Percentiles rank a stretch among this genome's conserved stretches.
Evolutionary conservation across 2,329 filamentous ascomycete species (phyloP).

Genomic region (Westerdykella aurantiaca): DNA sequence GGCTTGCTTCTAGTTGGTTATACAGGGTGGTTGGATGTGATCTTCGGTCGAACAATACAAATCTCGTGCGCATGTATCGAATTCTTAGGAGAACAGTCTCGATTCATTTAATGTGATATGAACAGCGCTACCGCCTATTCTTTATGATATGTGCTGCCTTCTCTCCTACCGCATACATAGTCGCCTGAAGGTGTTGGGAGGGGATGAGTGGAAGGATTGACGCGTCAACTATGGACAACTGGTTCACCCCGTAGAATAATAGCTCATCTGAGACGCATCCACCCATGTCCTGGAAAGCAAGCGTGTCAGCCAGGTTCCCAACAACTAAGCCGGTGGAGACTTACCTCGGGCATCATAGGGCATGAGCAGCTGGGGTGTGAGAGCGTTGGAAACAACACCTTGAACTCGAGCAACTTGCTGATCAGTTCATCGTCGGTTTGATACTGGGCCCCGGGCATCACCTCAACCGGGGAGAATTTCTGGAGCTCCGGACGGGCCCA

Average conservation of each 20-base stretch:
- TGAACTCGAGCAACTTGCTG: conserved; percentile 11
- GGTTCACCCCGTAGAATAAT: conserved; percentile 25
- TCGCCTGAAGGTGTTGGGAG: conserved; percentile 27
- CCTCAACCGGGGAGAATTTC: conserved; percentile 18
- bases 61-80: too few relatives aligned
- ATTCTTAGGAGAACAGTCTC: too few relatives aligned
- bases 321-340: too few relatives aligned
- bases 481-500: conserved; percentile 23
- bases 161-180: conserved; percentile 31
- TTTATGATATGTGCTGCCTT: conserved; percentile 31
- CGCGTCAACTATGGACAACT: conserved; percentile 27
- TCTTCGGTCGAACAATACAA: too few relatives aligned
- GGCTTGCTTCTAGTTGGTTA: too few relatives aligned
- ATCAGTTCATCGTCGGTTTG: conserved; percentile 24
- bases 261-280: conserved; percentile 24
- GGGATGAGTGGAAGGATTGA: conserved; percentile 30
- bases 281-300: conserved; percentile 10
- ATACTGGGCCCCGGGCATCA: conserved; percentile 22
- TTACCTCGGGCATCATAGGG: conserved; percentile 30
- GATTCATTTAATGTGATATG: too few relatives aligned
- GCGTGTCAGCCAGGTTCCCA: too few relatives aligned
- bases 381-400: conserved; percentile 18
- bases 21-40: too few relatives aligned
- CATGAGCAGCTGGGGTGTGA: conserved; percentile 24
- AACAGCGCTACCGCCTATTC: conserved; percentile 10